A percentile compares a stretch with the other conserved stretches of the same genome.
phyloP scores from a whole-genome alignment of 305 asterid species.

The Fraxinus angustifolia region DNA sequence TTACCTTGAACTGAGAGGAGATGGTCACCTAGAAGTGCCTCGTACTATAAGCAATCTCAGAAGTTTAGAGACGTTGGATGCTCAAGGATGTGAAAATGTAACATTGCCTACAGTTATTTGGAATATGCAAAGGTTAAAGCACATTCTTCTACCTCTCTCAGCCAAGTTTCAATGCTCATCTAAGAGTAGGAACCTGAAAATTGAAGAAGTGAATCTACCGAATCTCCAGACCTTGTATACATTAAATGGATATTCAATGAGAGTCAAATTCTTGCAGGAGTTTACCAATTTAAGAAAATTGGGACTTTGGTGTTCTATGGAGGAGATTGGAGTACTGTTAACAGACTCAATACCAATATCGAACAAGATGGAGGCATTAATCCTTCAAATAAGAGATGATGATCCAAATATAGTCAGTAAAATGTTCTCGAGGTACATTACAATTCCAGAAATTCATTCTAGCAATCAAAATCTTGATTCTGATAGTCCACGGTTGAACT shows the following conservation, averaged over 20 bases:
- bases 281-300: conserved; percentile 2
- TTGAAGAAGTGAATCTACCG: conserved; percentile 2
- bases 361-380: background rate
- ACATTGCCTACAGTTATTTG: background rate
- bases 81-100: background rate
- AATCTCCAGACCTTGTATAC: conserved; percentile 2
- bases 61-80: background rate
- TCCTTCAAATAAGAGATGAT: background rate
- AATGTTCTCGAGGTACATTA: background rate
- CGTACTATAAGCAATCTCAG: background rate
- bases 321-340: background rate
- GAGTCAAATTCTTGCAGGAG: background rate
- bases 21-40: background rate
- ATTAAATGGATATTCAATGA: background rate
- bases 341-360: background rate
- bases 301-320: background rate
- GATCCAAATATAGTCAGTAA: background rate
- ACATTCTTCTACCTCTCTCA: background rate
- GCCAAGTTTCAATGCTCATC: background rate
- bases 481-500: background rate
- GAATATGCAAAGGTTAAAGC: background rate
- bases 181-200: background rate
- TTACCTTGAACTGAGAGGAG: background rate
- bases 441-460: background rate
- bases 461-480: background rate